Conservation (phyloP, 768 basidiomycete genomes). For the Heimioporus sp. region DNA sequence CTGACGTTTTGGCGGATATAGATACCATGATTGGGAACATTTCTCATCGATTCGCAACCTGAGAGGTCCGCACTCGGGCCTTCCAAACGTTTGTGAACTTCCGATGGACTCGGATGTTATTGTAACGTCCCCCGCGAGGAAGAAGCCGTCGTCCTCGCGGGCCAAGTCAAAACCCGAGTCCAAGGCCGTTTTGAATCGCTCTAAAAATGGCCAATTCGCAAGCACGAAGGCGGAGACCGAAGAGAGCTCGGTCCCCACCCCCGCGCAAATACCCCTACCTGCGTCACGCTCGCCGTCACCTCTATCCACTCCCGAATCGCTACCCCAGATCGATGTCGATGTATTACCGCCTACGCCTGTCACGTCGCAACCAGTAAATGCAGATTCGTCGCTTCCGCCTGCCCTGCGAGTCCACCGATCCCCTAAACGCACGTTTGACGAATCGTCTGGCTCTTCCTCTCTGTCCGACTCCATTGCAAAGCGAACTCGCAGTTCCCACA, state of each 20-base stretch:
- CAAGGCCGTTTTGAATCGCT: constrained; percentile 14
- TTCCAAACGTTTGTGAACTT: constrained; percentile 61
- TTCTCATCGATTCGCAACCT: constrained; percentile 92
- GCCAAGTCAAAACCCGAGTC: constrained; percentile 25
- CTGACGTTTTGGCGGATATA: constrained; percentile 28
- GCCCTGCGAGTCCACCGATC: constrained; percentile 41
- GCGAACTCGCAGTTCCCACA: constrained; percentile 32
- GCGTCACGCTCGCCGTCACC: constrained; percentile 38
- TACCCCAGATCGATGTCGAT: constrained; percentile 25
- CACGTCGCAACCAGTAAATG: constrained; percentile 10
- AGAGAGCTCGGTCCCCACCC: constrained; percentile 21
- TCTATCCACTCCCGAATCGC: constrained; percentile 25
- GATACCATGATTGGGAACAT: constrained; percentile 94
- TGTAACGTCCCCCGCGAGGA: constrained; percentile 32
- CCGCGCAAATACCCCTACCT: constrained; percentile 37
- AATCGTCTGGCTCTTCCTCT: constrained; percentile 47
- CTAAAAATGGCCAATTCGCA: constrained; percentile 24
- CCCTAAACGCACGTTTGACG: constrained; percentile 61
- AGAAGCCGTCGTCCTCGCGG: constrained; percentile 34
- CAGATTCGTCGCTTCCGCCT: constrained; percentile 11
- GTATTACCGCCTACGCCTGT: constrained; percentile 28
- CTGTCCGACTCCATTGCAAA: constrained; percentile 35
- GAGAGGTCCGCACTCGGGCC: constrained; percentile 76
- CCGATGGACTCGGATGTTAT: constrained; percentile 31
- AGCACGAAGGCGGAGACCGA: constrained; percentile 21